Evolutionary conservation across 495 filamentous ascomycete species (phyloP), one percentile per base, ranked within the genome.

Genomic region (Neurospora sp.): DNA sequence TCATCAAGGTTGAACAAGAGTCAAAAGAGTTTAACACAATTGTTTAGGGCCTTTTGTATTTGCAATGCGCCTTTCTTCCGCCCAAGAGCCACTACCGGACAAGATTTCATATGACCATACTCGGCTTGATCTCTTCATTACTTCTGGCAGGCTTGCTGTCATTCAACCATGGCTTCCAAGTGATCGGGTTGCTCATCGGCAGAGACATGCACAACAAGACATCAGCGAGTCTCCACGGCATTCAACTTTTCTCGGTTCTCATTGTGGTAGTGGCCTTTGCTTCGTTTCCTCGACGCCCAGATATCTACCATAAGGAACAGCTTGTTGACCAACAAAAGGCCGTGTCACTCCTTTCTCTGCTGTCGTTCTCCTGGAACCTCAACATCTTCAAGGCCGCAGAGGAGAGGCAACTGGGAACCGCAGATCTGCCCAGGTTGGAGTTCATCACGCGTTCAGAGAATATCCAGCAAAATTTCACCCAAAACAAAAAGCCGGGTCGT

Each of bases 271-370:
- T 76, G 48, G 73, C 77, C 70, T 77, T 78, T 72, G 72, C 82
- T 69, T 72, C 70, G 22, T 76, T 92, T 12, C 89, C 89, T 3
- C 85, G 90, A 37, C 85, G 90, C 12, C 90, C 91, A 7, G 81
- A 88, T 71, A 84, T 93, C 27, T 86, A 79, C 20, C 83, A 81
- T 61, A 75, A 79, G 31, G 86, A 83, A 12, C 74, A 80, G 20
- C 69, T 83, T 2, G 89, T 93, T 14, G 90, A 92, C 78, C 81
- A 83, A 45, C 87, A 91, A 76, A 79, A 80, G 42, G 88, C 88
- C 0, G 83, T 84, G 1, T 89, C 88, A 3, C 80, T 87, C 0
- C 74, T 89, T 6, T 79, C 78, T 39, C 83, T 87, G 27, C 86
- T 86, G 70, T 87, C 84, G 1, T 92, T 89, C 74, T 74, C 78